Evolutionary conservation across 768 basidiomycete genomes (phyloP).

Genomic region (Kwoniella dendrophila): DNA sequence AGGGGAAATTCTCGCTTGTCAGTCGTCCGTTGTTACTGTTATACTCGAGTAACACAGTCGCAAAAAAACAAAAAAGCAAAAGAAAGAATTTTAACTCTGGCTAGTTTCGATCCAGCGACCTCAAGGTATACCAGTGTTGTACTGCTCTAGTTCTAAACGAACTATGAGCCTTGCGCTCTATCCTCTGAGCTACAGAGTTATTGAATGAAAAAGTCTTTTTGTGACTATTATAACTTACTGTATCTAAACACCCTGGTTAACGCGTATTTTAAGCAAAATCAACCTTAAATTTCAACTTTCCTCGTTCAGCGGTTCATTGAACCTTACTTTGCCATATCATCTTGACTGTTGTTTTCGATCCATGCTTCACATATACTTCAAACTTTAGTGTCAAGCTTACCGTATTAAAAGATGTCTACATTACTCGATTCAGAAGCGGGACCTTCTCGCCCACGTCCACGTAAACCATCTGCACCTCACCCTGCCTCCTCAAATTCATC

Average conservation of each 20-base stretch:
- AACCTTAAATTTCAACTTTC: no score
- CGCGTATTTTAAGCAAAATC: no score
- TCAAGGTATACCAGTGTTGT: constrained; percentile 11
- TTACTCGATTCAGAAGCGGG: constrained; percentile 5
- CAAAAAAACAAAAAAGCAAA: not conserved
- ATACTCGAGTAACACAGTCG: no score
- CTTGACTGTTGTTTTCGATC: no score
- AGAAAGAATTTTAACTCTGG: constrained; percentile 10
- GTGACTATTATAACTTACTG: not conserved
- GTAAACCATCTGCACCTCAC: constrained; percentile 21
- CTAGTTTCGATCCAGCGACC: constrained; percentile 17
- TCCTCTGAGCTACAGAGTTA: constrained; percentile 16
- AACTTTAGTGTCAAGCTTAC: no score
- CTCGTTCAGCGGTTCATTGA: no score
- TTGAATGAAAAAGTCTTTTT: not conserved
- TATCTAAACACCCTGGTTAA: not conserved
- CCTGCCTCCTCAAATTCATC: constrained; percentile 3
- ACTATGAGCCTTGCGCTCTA: constrained; percentile 15
- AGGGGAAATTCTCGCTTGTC: no score
- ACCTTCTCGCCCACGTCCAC: constrained; percentile 19
- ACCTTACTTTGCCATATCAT: no score
- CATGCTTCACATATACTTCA: no score
- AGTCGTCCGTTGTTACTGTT: no score
- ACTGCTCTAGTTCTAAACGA: not conserved
- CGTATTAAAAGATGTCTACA: no score